Base-by-base conservation (phyloP, 164 flowering plant genomes). In the Amborella trichopoda region DNA sequence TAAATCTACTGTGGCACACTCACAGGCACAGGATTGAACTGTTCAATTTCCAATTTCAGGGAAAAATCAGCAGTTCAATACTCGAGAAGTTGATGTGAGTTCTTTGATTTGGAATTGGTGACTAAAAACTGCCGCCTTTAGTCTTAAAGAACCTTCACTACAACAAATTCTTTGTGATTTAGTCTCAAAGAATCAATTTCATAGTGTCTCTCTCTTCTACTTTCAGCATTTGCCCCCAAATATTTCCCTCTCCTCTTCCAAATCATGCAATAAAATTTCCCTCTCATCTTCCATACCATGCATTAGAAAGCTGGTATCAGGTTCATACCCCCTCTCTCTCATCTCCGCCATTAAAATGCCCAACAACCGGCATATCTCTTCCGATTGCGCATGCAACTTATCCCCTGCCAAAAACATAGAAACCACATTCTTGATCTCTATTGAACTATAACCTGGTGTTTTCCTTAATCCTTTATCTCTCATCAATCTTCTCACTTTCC, bases 361-460 rank as follows among this genome's bases (percentile, higher is more conserved):
- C 45, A 58, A 17, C 50, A 58, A 26, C 37, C 40, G 20, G 38
- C 25, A 56, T 19, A 67, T 55, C 47, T 50, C 28, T 25, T 64
- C 52, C 9, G 34, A 28, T 21, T 64, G 47, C 4, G 53, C 46
- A 26, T 61, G 68, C 34, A 25, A 51, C 46, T 49, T 49, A 33
- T 70, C 74, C 42, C 52, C 57, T 17, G 62, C 64, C 16, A 61
- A 28, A 47, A 72, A 65, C 16, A 58, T 59, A 28, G 59, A 62
- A 25, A 56, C 59, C 50, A n/a, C n/a, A 37, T 21, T 6, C 19
- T 37, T 21, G 5, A 37, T n/a, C n/a, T 50, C 63, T 46, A 66
- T 50, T 70, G 70, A 71, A 26, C 79, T 74, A 41, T 55, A 56
- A n/a, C 72, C 80, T 13, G 74, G 66, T 18, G 54, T 30, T 50